Base-by-base conservation (phyloP, 139 green algal genomes). In the Micractinium sp. region DNA sequence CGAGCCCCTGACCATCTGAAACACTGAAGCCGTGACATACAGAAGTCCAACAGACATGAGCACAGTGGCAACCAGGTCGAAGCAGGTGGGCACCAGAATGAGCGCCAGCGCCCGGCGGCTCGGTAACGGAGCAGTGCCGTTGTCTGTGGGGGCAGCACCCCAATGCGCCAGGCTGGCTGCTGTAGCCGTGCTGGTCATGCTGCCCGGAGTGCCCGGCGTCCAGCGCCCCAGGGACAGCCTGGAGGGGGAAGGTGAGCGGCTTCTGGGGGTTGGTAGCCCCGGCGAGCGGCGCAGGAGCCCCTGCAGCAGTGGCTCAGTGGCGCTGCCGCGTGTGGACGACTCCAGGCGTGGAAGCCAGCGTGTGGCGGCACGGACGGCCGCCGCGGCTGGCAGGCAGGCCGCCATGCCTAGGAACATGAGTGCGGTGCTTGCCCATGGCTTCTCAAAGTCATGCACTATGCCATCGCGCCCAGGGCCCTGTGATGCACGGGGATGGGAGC, bases 61-160 rank as follows among this genome's bases (percentile, higher is more conserved):
- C 69, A 95, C 87, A 2, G 92, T 95, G 38, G 93, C 93, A 1
- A 93, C 60, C 4, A 96, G 91, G 88, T 96, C 94, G 61, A 95
- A 95, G 3, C 82, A 53, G 16, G 93, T 95, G 39, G 94, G 94
- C 41, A 96, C 93, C 23, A 89, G 66, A 14, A 96, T 88, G 84
- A 95, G 82, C 39, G 87, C 74, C 39, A 93, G 23, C 23, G 82
- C 61, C 19, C 27, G 25, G 3, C 82, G 5, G 53, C 60, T 19
- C 1, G 82, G 60, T n/a, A 9, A 12, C 35, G n/a, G 31, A 4
- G 53, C 13, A 31, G 14, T 82, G 82, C 61, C 9, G 60, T 35
- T 35, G 60, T 31, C 60, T 35, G 20, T 20, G 33, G 61, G 9
- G 23, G 41, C 35, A 2, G 23, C 61, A 56, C 33, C 60, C 60